Conservation (phyloP, 306 rosid genomes). For the Mucuna pruriens region DNA sequence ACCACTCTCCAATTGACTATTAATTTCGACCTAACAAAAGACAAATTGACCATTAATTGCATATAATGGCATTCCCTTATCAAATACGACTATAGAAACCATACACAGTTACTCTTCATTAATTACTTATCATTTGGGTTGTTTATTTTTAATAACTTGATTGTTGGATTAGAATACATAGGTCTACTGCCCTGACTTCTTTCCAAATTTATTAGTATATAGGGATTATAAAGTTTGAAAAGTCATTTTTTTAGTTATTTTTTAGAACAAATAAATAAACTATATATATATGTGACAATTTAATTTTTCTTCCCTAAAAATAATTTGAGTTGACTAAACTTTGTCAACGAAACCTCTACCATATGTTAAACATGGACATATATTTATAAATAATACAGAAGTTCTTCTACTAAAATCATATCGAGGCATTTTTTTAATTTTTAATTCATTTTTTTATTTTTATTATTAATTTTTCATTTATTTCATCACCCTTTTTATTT, state of each 20-base stretch:
- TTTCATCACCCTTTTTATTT: no score
- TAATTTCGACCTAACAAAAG: not conserved
- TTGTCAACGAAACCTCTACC: no score
- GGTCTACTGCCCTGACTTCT: not conserved
- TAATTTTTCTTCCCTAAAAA: no score
- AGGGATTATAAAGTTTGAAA: not conserved
- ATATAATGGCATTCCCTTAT: constrained; percentile 15
- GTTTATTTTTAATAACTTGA: not conserved
- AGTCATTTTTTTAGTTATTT: not conserved
- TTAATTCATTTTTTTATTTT: no score
- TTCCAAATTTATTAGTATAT: not conserved
- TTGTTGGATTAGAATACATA: not conserved
- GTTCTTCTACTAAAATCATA: no score
- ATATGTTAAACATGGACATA: no score
- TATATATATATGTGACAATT: not conserved
- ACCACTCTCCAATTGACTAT: constrained; percentile 8
- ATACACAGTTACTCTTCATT: not conserved
- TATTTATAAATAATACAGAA: no score
- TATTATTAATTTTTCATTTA: no score
- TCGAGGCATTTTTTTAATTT: no score
- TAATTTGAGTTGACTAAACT: no score
- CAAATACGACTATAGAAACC: not conserved
- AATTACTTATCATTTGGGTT: constrained; percentile 15
- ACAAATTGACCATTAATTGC: not conserved
- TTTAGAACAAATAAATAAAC: not conserved